phyloP scores from a whole-genome alignment of 352 stramenopile species.

The Thraustotheca clavata region DNA sequence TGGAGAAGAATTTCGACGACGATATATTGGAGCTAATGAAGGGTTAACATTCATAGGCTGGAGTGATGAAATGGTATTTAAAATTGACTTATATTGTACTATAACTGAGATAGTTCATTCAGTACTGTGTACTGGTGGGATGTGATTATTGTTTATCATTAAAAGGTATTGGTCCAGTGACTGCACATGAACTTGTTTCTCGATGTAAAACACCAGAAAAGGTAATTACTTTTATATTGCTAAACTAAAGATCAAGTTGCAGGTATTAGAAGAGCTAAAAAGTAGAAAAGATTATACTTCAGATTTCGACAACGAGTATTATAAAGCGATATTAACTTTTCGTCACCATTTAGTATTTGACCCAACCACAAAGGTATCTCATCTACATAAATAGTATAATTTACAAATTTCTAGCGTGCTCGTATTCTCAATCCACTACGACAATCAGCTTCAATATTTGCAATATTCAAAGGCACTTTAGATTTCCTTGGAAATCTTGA shows the following conservation, averaged over 20 bases:
- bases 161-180: slow-evolving; percentile 66
- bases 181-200: slow-evolving; percentile 68
- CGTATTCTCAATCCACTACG: too few species aligned
- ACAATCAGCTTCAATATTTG: too few species aligned
- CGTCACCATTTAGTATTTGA: slow-evolving; percentile 84
- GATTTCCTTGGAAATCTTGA: too few species aligned
- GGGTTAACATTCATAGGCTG: slow-evolving; percentile 73
- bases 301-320: slow-evolving; percentile 42
- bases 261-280: slow-evolving; percentile 54
- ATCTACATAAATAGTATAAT: too few species aligned
- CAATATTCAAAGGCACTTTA: too few species aligned
- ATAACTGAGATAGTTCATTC: slow-evolving; percentile 44
- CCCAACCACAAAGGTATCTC: slow-evolving; percentile 46
- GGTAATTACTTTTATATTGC: slow-evolving; percentile 26
- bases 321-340: slow-evolving; percentile 72
- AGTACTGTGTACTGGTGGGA: slow-evolving; percentile 78
- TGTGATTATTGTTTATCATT: slow-evolving; percentile 86
- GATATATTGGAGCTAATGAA: slow-evolving; percentile 72
- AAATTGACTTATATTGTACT: background rate
- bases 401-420: too few species aligned
- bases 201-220: slow-evolving; percentile 36
- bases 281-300: slow-evolving; percentile 36
- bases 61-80: slow-evolving; percentile 75
- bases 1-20: slow-evolving; percentile 80
- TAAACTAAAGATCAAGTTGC: background rate